phyloP scores from a whole-genome alignment of 768 basidiomycete species.

The Calocybe indica region DNA sequence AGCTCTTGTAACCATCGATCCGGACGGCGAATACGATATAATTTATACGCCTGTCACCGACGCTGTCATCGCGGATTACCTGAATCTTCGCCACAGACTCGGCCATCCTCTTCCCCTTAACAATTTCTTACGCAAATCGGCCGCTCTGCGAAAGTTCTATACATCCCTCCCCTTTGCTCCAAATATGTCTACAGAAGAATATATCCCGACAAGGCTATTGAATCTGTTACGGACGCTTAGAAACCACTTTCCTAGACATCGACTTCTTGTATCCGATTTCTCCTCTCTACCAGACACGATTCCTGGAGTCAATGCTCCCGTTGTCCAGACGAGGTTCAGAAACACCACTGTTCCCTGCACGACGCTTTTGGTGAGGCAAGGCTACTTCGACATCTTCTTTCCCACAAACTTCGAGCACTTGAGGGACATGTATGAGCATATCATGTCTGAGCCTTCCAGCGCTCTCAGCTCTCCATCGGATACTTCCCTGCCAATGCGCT shows the following conservation, averaged over 20 bases:
- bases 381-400: conserved; percentile 98
- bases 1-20: conserved; percentile 73
- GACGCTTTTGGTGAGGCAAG: conserved; percentile 88
- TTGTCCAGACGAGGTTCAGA: conserved; percentile 90
- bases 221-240: conserved; percentile 80
- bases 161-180: conserved; percentile 79
- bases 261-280: conserved; percentile 94
- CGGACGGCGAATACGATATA: conserved; percentile 75
- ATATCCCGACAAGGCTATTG: conserved; percentile 86
- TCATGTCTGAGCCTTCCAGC: conserved; percentile 54
- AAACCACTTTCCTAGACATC: conserved; percentile 82
- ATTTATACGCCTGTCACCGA: conserved; percentile 83
- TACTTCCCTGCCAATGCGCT: conserved; percentile 27
- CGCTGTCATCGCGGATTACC: conserved; percentile 74
- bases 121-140: conserved; percentile 46
- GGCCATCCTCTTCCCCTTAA: conserved; percentile 53
- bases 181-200: conserved; percentile 85
- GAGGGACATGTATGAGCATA: conserved; percentile 85
- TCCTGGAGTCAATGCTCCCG: conserved; percentile 72
- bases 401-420: conserved; percentile 85
- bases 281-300: conserved; percentile 82
- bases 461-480: conserved; percentile 17
- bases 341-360: conserved; percentile 84
- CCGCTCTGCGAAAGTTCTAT: conserved; percentile 59
- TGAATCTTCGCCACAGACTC: conserved; percentile 59